These are phyloP conservation scores for Xylaria sp. DNA, from an alignment of 2,329 filamentous ascomycete genomes.

Conservation along the genomic window DNA sequence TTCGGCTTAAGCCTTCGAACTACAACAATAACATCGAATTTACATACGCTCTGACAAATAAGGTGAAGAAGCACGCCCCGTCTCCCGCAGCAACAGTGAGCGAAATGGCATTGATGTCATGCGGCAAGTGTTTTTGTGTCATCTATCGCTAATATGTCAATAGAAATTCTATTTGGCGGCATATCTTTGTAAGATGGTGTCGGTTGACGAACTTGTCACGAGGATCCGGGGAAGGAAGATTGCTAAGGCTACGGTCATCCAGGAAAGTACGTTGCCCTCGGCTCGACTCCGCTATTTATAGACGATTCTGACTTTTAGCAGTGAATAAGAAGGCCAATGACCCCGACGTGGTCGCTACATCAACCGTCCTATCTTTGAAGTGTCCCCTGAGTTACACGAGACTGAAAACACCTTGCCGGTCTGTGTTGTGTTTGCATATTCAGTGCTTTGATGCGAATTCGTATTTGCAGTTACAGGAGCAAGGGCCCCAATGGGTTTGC, in stretches of 20 bases:
- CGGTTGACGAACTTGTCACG: constrained; percentile 76
- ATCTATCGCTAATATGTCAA: constrained; percentile 36
- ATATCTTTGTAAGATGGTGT: constrained; percentile 78
- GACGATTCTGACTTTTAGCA: constrained; percentile 52
- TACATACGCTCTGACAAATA: constrained; percentile 90
- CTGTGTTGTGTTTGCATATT: constrained; percentile 83
- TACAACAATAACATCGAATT: constrained; percentile 84
- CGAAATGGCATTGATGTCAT: constrained; percentile 38
- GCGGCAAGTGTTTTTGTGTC: constrained; percentile 28
- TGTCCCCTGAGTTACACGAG: constrained; percentile 90
- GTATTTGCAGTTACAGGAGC: constrained; percentile 93
- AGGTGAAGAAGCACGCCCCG: constrained; percentile 65
- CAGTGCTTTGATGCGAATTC: constrained; percentile 95
- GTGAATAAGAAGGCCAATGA: constrained; percentile 85
- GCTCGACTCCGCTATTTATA: background rate
- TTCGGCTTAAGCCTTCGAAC: constrained; percentile 72
- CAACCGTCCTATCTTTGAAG: constrained; percentile 88
- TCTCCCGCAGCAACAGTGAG: constrained; percentile 44
- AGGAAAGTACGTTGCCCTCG: constrained; percentile 75
- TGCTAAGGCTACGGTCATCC: constrained; percentile 81
- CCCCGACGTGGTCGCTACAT: constrained; percentile 88
- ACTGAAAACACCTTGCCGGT: constrained; percentile 82
- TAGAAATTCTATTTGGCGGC: constrained; percentile 79
- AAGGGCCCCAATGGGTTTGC: constrained; percentile 96
- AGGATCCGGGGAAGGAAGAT: constrained; percentile 77